Evolutionary conservation across 768 basidiomycete genomes (phyloP).

Genomic region (Hericium alpestre): DNA sequence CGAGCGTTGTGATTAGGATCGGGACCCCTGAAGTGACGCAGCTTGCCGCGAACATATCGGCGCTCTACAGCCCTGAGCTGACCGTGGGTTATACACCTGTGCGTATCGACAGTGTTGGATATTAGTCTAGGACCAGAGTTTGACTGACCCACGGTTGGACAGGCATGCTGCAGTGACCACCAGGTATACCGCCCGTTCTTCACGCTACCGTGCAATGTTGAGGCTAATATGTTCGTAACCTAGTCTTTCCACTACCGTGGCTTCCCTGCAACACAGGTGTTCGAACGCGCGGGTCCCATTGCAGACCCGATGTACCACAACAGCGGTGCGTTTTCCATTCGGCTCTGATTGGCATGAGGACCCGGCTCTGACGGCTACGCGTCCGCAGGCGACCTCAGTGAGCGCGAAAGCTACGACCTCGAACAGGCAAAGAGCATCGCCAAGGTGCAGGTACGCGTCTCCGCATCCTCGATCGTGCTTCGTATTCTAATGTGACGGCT

Average conservation of each 20-base stretch:
- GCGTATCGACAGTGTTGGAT: constrained; percentile 13
- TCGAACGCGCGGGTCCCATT: constrained; percentile 79
- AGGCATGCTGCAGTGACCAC: constrained; percentile 89
- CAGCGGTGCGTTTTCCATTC: constrained; percentile 35
- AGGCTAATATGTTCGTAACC: not conserved
- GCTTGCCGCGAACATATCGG: constrained; percentile 64
- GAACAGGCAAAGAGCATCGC: constrained; percentile 75
- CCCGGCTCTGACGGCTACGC: not conserved
- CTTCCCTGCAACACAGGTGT: constrained; percentile 79
- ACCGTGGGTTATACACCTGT: constrained; percentile 57
- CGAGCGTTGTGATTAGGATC: constrained; percentile 37
- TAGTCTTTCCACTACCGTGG: constrained; percentile 77
- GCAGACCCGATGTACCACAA: constrained; percentile 87
- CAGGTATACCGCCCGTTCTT: constrained; percentile 35
- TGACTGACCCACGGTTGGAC: not conserved
- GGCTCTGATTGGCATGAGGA: not conserved
- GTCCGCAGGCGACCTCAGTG: constrained; percentile 58
- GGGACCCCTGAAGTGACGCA: constrained; percentile 68
- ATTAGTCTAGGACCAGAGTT: not conserved
- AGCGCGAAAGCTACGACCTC: constrained; percentile 74
- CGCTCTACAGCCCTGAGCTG: constrained; percentile 74
- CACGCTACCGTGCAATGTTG: no score
- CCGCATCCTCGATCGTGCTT: not conserved
- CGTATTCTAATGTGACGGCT: not conserved
- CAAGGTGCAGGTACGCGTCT: constrained; percentile 63